phyloP scores from a whole-genome alignment of 192 early-diverging fungal species.

The Backusella macrospora region DNA sequence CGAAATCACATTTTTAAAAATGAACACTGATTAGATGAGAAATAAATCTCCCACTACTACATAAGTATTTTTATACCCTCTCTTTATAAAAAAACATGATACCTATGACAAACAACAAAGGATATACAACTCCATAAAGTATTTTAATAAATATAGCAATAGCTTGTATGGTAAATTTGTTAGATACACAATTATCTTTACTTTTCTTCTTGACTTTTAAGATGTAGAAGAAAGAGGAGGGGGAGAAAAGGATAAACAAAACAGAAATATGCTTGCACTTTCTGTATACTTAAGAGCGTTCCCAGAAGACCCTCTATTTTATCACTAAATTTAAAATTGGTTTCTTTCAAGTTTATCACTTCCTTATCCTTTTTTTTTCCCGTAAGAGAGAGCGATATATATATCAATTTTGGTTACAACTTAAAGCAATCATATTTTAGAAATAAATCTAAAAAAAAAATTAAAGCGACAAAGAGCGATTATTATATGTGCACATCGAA shows the following conservation, averaged over 20 bases:
- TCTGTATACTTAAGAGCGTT: too few relatives aligned
- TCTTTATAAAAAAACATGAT: background rate
- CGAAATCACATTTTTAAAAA: background rate
- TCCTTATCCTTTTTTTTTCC: too few relatives aligned
- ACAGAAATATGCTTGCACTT: background rate
- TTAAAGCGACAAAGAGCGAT: too few relatives aligned
- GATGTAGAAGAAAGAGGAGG: background rate
- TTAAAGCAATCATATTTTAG: too few relatives aligned
- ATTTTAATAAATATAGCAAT: background rate
- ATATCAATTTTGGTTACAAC: too few relatives aligned
- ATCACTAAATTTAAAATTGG: too few relatives aligned
- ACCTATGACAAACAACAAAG: slow-evolving; percentile 1
- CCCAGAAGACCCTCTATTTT: too few relatives aligned
- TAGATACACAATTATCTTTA: background rate
- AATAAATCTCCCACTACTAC: background rate
- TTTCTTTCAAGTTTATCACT: too few relatives aligned
- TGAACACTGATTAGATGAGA: background rate
- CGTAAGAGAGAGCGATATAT: too few relatives aligned
- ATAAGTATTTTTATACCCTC: background rate
- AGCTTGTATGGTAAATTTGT: slow-evolving; percentile 1
- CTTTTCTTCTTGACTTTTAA: background rate
- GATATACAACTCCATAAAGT: background rate
- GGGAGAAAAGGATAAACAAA: background rate
- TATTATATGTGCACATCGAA: too few relatives aligned
- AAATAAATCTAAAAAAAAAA: too few relatives aligned